A percentile compares a stretch with the other conserved stretches of the same genome.
Conservation (phyloP, 176 grass and related monocot species). For the Phyllostachys edulis region DNA sequence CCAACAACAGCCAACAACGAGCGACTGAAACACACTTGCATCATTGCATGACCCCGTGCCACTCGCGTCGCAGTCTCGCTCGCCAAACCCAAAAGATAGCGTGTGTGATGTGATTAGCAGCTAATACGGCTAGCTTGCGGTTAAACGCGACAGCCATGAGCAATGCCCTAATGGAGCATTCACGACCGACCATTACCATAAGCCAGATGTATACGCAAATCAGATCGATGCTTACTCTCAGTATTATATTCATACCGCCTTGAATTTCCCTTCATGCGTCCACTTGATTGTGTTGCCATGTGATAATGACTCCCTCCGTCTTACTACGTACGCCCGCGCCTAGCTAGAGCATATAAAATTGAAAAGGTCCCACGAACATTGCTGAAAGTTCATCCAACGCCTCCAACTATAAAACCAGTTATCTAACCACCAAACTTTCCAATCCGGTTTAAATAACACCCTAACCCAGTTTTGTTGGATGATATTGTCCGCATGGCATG, state of each 20-base stretch:
- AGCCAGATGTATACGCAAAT: background rate
- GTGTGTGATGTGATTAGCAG: background rate
- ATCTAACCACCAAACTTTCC: no score
- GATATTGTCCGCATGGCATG: no score
- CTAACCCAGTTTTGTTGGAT: no score
- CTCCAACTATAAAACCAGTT: no score
- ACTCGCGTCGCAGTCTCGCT: slow-evolving; percentile 5
- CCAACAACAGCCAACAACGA: background rate
- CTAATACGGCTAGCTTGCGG: background rate
- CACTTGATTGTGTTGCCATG: background rate
- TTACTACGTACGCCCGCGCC: background rate
- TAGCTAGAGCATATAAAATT: background rate
- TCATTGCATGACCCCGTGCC: background rate
- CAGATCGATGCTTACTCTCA: background rate
- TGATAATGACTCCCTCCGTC: background rate
- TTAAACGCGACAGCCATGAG: slow-evolving; percentile 30
- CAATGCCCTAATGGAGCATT: slow-evolving; percentile 4
- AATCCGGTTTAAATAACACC: no score
- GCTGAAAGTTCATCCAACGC: no score
- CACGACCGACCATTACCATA: background rate
- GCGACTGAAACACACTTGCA: background rate
- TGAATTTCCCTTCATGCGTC: background rate
- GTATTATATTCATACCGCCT: background rate
- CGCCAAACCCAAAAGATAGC: slow-evolving; percentile 24
- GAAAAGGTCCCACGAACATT: no score